Conservation (phyloP, 345 rosid species). For the Toxicodendron radicans region DNA sequence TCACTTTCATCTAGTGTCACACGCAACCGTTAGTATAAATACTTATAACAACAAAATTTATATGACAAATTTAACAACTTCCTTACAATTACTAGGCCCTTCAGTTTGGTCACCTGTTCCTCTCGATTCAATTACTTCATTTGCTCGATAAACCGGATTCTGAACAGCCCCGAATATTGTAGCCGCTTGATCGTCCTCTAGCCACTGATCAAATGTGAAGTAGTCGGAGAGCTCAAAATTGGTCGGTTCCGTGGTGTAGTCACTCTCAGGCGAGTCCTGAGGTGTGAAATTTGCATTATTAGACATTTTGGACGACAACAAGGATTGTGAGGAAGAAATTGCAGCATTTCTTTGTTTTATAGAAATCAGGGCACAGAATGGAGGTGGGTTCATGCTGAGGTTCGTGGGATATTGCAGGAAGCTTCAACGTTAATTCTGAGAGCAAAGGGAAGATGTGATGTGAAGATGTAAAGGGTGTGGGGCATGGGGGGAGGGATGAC, state of each 20-base stretch:
- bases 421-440: constrained; percentile 31
- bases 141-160: constrained; percentile 37
- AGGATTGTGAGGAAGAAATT: too few relatives aligned
- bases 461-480: neutral
- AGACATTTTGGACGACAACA: constrained; percentile 18
- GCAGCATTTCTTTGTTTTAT: too few relatives aligned
- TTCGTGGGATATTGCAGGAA: constrained; percentile 43
- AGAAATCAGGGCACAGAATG: too few relatives aligned
- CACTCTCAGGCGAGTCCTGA: constrained; percentile 35
- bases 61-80: neutral
- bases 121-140: constrained; percentile 23
- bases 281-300: constrained; percentile 10
- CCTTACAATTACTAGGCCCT: constrained; percentile 28
- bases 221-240: constrained; percentile 57
- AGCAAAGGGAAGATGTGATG: neutral
- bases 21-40: neutral
- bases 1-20: constrained; percentile 22
- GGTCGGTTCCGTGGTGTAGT: constrained; percentile 26
- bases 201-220: constrained; percentile 52
- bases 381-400: constrained; percentile 34
- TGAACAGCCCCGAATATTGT: constrained; percentile 28
- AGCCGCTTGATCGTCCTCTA: constrained; percentile 42
- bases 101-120: constrained; percentile 35
- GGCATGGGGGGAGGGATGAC: constrained; percentile 22
- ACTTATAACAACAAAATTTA: too few relatives aligned